phyloP scores from a whole-genome alignment of 148 eudicot genomes.

The Arbutus unedo region DNA sequence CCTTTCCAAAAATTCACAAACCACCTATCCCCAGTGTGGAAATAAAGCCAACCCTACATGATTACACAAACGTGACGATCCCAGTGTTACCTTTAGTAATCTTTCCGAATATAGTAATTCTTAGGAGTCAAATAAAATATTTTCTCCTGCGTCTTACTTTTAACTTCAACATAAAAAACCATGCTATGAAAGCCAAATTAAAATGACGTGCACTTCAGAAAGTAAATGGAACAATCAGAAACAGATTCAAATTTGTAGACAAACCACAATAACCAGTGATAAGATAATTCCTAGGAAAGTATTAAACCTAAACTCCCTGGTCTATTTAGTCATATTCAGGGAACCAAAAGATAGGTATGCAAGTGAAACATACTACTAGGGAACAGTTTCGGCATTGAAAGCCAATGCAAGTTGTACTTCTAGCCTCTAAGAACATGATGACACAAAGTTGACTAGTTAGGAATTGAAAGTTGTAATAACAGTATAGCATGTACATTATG shows the following conservation, averaged over 20 bases:
- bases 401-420: background rate
- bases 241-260: background rate
- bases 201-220: background rate
- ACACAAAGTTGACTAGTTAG: background rate
- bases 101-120: background rate
- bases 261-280: background rate
- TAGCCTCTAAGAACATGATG: background rate
- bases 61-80: background rate
- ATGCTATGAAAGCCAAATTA: background rate
- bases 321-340: background rate
- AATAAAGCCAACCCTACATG: slow-evolving; percentile 86
- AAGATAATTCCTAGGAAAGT: background rate
- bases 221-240: background rate
- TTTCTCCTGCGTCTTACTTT: background rate
- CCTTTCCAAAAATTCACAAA: slow-evolving; percentile 98
- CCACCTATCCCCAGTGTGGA: slow-evolving; percentile 97
- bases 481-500: background rate
- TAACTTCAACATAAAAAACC: background rate
- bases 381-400: background rate
- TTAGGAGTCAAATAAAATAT: background rate
- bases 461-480: background rate
- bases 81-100: background rate
- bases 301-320: background rate
- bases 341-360: background rate
- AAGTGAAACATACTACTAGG: background rate